Base-by-base conservation (phyloP, 805 yeast genomes). In the Wickerhamomyces queroliae region DNA sequence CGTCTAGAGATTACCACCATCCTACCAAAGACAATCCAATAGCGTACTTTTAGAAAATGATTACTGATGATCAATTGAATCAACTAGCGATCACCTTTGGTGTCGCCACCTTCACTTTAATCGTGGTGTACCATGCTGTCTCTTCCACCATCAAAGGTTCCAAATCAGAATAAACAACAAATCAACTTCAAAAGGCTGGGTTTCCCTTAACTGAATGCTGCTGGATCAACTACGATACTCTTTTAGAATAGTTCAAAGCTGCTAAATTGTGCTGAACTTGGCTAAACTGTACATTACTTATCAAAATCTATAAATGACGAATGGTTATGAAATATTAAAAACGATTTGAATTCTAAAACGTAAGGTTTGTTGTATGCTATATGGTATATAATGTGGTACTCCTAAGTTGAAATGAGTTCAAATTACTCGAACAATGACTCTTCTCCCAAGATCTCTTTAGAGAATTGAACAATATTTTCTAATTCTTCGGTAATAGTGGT, bases 61-160 rank as follows among this genome's bases (percentile, higher is more conserved):
- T 88, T 52, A 68, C 83, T 19, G 96, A 88, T 68, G 66, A 66
- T 33, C 89, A 86, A 61, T 72, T 88, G 58, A 76, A 87, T 57
- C 64, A 74, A 34, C 63, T 85, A 34, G 91, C 83, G 32, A 70
- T 83, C 35, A 58, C 76, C 13, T 79, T 83, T 48, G 96, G 95
- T 7, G 58, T 86, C 40, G 58, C 75, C 5, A 76, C 91, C 49
- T 70, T 86, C 56, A 72, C 76, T 4, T 67, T 88, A 47, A 82
- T 87, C 27, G 61, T 83, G 35, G 65, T 80, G 4, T 88, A 81
- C 61, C 90, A 86, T 45, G 72, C 78, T 24, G 64, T 80, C 23
- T 62, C 72, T 33, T 69, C 81, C 23, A 77, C 74, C 33, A 33
- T 44, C 12, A 39, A 36, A 24, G 42, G 41, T 22, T 40, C 38